Evolutionary conservation across 139 green algal species (phyloP).

Genomic region (Volvox reticuliferus): DNA sequence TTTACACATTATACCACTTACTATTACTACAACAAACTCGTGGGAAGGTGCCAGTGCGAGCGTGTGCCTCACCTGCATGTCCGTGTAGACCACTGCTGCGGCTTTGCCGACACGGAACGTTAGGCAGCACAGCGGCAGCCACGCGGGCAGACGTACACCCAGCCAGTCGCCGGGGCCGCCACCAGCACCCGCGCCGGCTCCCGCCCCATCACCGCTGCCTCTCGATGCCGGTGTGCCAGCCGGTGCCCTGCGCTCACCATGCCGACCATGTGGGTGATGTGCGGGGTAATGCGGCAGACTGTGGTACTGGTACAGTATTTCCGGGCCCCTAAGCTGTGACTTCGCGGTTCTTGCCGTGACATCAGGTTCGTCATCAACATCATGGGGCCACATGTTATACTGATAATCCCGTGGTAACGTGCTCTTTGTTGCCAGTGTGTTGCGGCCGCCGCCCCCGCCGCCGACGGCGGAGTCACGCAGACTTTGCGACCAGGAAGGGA

Average conservation of each 20-base stretch:
- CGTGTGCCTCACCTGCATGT: neutral
- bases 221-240: neutral
- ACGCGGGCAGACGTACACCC: slow-evolving; percentile 13
- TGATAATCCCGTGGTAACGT: neutral
- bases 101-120: slow-evolving; percentile 26
- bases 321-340: neutral
- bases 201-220: neutral
- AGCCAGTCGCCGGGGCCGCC: neutral
- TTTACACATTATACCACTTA: no score
- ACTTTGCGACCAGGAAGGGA: no score
- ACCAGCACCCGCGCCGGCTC: neutral
- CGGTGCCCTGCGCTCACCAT: neutral
- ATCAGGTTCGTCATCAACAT: neutral
- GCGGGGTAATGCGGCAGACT: neutral
- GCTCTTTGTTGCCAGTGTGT: neutral
- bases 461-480: neutral
- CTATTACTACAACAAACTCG: no score
- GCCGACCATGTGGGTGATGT: neutral
- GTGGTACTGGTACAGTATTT: neutral
- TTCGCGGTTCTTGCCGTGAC: neutral
- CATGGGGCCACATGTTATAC: neutral
- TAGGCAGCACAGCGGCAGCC: slow-evolving; percentile 34
- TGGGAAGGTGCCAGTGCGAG: no score
- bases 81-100: slow-evolving; percentile 43
- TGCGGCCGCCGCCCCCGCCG: neutral